Evolutionary conservation across 2,329 filamentous ascomycete genomes (phyloP).

Genomic region (Fusarium sp.): DNA sequence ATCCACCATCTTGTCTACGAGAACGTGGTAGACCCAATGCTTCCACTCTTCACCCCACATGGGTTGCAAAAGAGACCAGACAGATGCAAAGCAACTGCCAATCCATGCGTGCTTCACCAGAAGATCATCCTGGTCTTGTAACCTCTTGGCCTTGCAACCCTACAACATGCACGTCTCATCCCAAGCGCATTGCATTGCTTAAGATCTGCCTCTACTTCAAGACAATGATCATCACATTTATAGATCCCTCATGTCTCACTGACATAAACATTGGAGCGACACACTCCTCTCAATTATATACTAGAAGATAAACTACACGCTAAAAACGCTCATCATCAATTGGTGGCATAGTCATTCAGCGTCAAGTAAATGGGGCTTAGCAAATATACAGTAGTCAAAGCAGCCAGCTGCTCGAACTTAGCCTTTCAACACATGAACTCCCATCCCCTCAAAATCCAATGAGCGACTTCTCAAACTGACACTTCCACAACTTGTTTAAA

Average conservation of each 20-base stretch:
- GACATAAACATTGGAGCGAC: neutral
- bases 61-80: neutral
- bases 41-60: neutral
- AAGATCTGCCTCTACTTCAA: too few species aligned
- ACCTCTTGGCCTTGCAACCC: neutral
- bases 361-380: neutral
- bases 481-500: constrained; percentile 34
- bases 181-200: too few species aligned
- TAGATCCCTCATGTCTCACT: neutral
- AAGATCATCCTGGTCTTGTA: neutral
- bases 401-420: constrained; percentile 33
- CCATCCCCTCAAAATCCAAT: neutral
- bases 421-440: neutral
- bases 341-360: neutral
- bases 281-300: constrained; percentile 33
- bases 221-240: too few species aligned
- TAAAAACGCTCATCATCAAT: neutral
- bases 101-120: too few species aligned
- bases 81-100: neutral
- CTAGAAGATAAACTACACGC: constrained; percentile 26
- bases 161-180: neutral
- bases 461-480: too few species aligned
- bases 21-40: neutral
- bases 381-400: neutral
- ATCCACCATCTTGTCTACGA: neutral